These are phyloP conservation scores for Syzygium syzygioides DNA, from an alignment of 441 rosid species.

Conservation along the genomic window DNA sequence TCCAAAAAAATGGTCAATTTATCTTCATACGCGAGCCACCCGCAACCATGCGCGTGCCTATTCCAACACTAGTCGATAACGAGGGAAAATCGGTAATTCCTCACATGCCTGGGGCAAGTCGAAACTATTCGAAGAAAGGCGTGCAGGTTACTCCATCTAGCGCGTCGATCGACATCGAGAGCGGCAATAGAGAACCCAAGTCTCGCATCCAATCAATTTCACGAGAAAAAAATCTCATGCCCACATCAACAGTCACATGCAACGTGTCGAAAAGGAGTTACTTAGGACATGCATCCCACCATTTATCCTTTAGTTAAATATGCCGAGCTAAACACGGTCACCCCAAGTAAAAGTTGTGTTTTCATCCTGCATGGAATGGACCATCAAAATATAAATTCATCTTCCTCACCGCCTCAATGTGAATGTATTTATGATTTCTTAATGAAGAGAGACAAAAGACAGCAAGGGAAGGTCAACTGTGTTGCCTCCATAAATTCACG, in stretches of 20 bases:
- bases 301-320: no score
- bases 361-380: background rate
- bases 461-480: background rate
- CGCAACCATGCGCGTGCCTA: accelerated
- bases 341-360: background rate
- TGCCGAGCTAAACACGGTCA: background rate
- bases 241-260: accelerated
- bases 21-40: background rate
- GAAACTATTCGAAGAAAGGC: background rate
- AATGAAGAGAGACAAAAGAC: background rate
- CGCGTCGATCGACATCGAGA: background rate
- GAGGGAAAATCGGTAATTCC: background rate
- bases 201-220: background rate
- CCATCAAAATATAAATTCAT: background rate
- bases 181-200: background rate
- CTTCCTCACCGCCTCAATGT: background rate
- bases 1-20: accelerated
- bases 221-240: background rate
- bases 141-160: background rate
- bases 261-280: no score
- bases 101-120: accelerated
- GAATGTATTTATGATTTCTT: background rate
- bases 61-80: no score
- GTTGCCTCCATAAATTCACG: background rate
- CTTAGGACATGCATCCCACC: background rate